Evolutionary conservation across 306 rosid genomes (phyloP).

Genomic region (Ceratonia siliqua): DNA sequence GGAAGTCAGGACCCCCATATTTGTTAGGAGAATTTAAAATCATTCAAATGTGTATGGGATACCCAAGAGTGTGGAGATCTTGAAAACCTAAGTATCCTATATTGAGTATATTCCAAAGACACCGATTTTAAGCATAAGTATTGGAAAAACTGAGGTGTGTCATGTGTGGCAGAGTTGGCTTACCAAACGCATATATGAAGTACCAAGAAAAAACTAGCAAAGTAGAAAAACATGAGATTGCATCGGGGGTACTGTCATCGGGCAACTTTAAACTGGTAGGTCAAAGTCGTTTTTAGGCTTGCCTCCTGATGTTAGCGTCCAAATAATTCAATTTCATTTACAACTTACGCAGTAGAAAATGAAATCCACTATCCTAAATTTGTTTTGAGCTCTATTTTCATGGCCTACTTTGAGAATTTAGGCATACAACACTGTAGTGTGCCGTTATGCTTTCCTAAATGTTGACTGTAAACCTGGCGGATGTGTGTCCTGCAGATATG

Average conservation of each 20-base stretch:
- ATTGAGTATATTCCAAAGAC: neutral
- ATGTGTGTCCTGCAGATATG: slow-evolving; percentile 65
- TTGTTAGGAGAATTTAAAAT: neutral
- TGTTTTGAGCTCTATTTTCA: neutral
- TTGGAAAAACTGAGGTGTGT: neutral
- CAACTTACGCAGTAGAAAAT: neutral
- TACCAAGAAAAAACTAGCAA: neutral
- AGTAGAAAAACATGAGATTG: neutral
- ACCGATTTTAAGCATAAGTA: neutral
- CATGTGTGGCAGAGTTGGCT: neutral
- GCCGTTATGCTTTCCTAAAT: slow-evolving; percentile 17
- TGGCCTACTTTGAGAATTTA: slow-evolving; percentile 13
- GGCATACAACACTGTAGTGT: neutral
- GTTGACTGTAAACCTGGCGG: slow-evolving; percentile 25
- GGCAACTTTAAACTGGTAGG: neutral
- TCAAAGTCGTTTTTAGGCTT: neutral
- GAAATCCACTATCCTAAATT: neutral
- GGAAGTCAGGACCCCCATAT: neutral
- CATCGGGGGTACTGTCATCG: neutral
- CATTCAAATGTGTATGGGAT: neutral
- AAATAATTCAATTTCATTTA: neutral
- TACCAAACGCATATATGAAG: neutral
- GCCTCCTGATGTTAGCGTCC: neutral
- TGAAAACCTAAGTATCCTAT: neutral
- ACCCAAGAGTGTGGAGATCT: neutral